Evolutionary conservation across 108 stramenopile genomes (phyloP).

Genomic region (Craspedostauros australis): DNA sequence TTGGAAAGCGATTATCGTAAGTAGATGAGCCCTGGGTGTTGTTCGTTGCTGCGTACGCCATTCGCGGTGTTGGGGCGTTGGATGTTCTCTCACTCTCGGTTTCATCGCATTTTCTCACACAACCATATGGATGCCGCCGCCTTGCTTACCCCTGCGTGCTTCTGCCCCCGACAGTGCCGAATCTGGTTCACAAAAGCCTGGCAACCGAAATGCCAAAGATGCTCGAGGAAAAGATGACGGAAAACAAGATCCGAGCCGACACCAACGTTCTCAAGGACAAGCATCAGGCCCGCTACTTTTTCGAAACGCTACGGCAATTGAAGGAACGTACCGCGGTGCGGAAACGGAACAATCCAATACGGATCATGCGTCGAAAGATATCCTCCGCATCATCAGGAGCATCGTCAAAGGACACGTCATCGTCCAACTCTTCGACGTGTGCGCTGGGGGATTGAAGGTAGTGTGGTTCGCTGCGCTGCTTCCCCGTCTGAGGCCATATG

Average conservation of each 20-base stretch:
- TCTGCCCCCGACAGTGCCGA: conserved; percentile 15
- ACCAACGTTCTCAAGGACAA: conserved; percentile 7
- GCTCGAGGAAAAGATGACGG: conserved; percentile 5
- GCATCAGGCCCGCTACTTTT: conserved; percentile 22
- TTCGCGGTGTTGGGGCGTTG: too few species aligned
- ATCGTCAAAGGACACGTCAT: too few species aligned
- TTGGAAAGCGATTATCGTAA: conserved; percentile 26
- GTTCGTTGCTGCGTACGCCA: neutral
- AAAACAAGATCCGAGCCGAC: conserved; percentile 25
- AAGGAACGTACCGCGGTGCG: too few species aligned
- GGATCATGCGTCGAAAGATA: too few species aligned
- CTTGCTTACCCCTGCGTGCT: too few species aligned
- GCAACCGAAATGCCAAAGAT: conserved; percentile 13
- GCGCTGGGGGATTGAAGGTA: too few species aligned
- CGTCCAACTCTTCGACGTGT: too few species aligned
- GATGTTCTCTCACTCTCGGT: neutral
- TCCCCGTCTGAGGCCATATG: too few species aligned
- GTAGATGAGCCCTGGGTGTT: conserved; percentile 4
- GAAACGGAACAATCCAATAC: too few species aligned
- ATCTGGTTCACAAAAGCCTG: conserved; percentile 2
- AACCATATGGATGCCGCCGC: too few species aligned
- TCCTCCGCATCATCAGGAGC: too few species aligned
- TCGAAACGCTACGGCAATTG: conserved; percentile 7
- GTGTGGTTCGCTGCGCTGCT: too few species aligned
- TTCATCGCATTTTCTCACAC: neutral